Evolutionary conservation across 306 rosid species (phyloP), one percentile per base, ranked within the genome.

Genomic region (Sphenostylis stenocarpa): DNA sequence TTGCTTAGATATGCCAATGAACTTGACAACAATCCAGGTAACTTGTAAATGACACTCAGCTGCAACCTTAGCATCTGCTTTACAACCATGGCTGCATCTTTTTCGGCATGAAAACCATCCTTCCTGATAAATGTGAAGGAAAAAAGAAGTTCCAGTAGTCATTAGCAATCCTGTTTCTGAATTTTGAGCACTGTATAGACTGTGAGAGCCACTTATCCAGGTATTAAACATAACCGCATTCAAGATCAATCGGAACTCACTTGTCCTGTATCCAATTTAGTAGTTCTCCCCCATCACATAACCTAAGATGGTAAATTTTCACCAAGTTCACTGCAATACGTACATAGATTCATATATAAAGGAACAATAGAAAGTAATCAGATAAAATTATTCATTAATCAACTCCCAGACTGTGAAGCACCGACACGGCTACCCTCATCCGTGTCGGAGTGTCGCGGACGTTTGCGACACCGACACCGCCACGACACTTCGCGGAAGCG

Each of bases 251-350:
- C 31, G 2, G 28, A 64, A 95, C 99, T n/a, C n/a, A n/a, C n/a
- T 88, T 92, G 87, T 90, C 85, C 87, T 92, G 85, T 85, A 95
- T 95, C 70, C 99, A 88, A 80, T 95, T 97, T 75, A 95, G 85
- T 39, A 95, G 87, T 81, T 92, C 99, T 5, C 97, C 99, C 0
- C 99, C 99, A 83, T 95, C 99, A 11, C 99, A 95, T 82, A 95
- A 91, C 92, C 97, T 95, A 77, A 70, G 14, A 73, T 76, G 44
- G 21, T 13, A n/a, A n/a, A n/a, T n/a, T n/a, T n/a, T n/a, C n/a
- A n/a, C n/a, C n/a, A n/a, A n/a, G n/a, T n/a, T n/a, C n/a, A n/a
- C n/a, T n/a, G n/a, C n/a, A n/a, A n/a, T n/a, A n/a, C n/a, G n/a
- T n/a, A n/a, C n/a, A n/a, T n/a, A n/a, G n/a, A n/a, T n/a, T n/a